These are phyloP conservation scores for Pichia phayaonensis DNA, from an alignment of 805 yeast genomes.

Conservation along the genomic window DNA sequence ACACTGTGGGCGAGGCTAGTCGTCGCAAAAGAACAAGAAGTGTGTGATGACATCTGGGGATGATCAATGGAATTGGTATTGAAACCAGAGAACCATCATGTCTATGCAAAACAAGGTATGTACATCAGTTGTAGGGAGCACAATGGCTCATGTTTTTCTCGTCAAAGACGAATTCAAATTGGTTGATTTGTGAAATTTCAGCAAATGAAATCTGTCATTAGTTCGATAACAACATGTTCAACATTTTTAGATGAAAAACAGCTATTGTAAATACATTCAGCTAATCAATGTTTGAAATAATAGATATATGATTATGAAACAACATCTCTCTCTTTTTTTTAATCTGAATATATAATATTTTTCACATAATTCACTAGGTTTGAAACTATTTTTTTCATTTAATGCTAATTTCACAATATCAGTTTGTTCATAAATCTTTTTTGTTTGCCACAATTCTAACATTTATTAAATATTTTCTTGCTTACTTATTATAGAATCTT, in stretches of 20 bases:
- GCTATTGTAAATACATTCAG: background rate
- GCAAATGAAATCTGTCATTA: background rate
- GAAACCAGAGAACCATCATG: slow-evolving; percentile 5
- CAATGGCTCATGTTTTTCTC: background rate
- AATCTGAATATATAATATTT: too few relatives aligned
- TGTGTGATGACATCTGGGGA: background rate
- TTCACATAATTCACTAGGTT: background rate
- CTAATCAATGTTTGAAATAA: background rate
- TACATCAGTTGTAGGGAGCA: background rate
- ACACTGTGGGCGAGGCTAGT: background rate
- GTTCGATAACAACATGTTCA: background rate
- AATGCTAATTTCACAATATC: background rate
- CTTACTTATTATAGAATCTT: slow-evolving; percentile 48
- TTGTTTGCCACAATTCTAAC: slow-evolving; percentile 1
- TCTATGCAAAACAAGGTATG: slow-evolving; percentile 19
- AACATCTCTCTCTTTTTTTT: background rate
- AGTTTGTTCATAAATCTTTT: background rate
- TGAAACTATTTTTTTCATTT: background rate
- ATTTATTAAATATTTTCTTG: background rate
- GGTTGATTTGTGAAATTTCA: background rate
- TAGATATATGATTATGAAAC: background rate
- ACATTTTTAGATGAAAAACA: background rate
- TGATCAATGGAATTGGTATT: background rate
- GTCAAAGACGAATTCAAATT: background rate
- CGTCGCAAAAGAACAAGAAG: background rate